Percentiles rank a stretch among this genome's conserved stretches.
Evolutionary conservation across 176 grass and related monocot genomes (phyloP).

Genomic region (Oryza australiensis): DNA sequence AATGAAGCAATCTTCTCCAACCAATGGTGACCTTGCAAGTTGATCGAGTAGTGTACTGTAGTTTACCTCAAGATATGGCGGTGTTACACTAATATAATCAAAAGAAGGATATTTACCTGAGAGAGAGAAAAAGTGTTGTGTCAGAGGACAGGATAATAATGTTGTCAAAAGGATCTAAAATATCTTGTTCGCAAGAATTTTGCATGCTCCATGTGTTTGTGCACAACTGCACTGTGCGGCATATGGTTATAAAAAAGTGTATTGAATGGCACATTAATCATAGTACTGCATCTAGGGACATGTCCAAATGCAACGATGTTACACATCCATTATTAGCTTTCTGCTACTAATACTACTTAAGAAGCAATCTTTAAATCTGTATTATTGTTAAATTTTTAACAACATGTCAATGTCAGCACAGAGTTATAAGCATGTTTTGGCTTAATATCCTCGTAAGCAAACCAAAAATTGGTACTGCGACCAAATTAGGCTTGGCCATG

Average conservation of each 20-base stretch:
- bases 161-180: not conserved
- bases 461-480: not conserved
- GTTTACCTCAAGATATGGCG: slow-evolving; percentile 81
- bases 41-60: slow-evolving; percentile 72
- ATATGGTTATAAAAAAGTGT: not conserved
- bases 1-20: slow-evolving; percentile 95
- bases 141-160: slow-evolving; percentile 15
- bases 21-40: slow-evolving; percentile 72
- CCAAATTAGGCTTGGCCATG: not conserved
- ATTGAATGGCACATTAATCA: not conserved
- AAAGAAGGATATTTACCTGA: slow-evolving; percentile 62
- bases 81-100: slow-evolving; percentile 96
- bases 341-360: not conserved
- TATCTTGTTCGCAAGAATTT: not conserved
- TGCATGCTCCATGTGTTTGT: not conserved
- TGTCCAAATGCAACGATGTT: not conserved
- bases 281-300: not conserved
- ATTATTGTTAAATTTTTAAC: not conserved
- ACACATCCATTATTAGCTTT: slow-evolving; percentile 7
- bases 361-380: not conserved
- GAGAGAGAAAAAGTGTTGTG: not conserved
- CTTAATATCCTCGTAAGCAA: not conserved
- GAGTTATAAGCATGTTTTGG: not conserved
- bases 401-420: not conserved
- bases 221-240: not conserved